Evolutionary conservation across 2,329 filamentous ascomycete species (phyloP).

Genomic region (Biscogniauxia mediterranea): DNA sequence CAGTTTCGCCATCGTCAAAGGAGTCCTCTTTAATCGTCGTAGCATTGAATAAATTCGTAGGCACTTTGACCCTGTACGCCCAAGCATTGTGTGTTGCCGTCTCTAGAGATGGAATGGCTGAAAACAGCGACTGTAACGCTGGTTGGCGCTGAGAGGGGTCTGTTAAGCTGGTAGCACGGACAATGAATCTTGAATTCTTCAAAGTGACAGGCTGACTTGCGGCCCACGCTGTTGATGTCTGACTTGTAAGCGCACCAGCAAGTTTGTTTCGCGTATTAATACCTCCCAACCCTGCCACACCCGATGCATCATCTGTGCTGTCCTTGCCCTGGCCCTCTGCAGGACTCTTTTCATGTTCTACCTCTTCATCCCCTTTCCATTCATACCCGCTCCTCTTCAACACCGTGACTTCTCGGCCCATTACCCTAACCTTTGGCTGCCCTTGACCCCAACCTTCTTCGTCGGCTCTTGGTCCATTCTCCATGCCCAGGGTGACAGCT

Average conservation of each 20-base stretch:
- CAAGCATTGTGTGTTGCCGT: conserved; percentile 59
- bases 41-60: conserved; percentile 34
- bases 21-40: conserved; percentile 47
- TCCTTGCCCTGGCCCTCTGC: conserved; percentile 6
- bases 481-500: conserved; percentile 71
- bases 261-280: conserved; percentile 15
- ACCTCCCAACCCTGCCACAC: conserved; percentile 12
- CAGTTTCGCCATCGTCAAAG: conserved; percentile 61
- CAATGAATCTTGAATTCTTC: conserved; percentile 57
- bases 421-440: conserved; percentile 69
- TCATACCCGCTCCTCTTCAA: conserved; percentile 76
- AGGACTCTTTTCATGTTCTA: conserved; percentile 16
- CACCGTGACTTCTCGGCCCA: conserved; percentile 72
- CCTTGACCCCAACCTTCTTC: conserved; percentile 72
- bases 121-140: conserved; percentile 48
- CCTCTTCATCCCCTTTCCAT: conserved; percentile 45
- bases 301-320: conserved; percentile 13
- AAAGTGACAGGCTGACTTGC: conserved; percentile 50
- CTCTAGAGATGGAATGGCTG: conserved; percentile 47
- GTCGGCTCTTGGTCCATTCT: conserved; percentile 62
- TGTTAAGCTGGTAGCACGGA: conserved; percentile 46
- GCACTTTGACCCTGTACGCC: conserved; percentile 44
- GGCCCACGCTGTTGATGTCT: conserved; percentile 44
- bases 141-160: conserved; percentile 40
- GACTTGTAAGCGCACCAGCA: conserved; percentile 12